Evolutionary conservation across 1,284 basidiomycete species (phyloP), one percentile per base, ranked within the genome.

Genomic region (Tilletia caries): DNA sequence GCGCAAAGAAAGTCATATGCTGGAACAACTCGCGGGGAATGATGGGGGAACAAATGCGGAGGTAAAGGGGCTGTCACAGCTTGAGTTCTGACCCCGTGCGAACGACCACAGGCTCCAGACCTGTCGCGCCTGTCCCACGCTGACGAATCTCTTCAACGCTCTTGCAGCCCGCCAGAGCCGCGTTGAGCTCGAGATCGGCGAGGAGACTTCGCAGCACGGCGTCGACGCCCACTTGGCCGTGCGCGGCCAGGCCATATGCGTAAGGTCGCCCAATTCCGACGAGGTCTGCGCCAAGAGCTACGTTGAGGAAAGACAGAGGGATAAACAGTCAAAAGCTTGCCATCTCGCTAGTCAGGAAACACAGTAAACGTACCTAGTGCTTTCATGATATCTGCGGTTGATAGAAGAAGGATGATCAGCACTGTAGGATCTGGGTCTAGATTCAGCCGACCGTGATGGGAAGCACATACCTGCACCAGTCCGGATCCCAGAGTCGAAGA

Each of bases 251-350:
- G n/a, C 78, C 80, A 68, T 74, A 82, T 34, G 75, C 74, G 68
- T 73, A 81, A 0, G 80, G 80, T 18, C 80, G 66, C 15, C 80
- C 80, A 27, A 82, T 72, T 2, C 75, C 76, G 29, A 82, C 80
- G 1, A 71, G 76, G 50, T 81, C 75, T 2, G 80, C 80, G 37
- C 80, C 80, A 2, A 82, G 69, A 54, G 64, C 68, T 62, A 29
- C 23, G 48, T n/a, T 13, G 62, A 66, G 50, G 44, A 48, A n/a
- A n/a, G 37, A 37, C 2, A 18, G 37, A 15, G 25, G 13, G 54
- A 65, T 32, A 27, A 52, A 12, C 23, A n/a, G 23, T 44, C 41
- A 18, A 18, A 8, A 44, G 18, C 41, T 8, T n/a, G n/a, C n/a
- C n/a, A n/a, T n/a, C n/a, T n/a, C n/a, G n/a, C n/a, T n/a, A n/a